phyloP scores from a whole-genome alignment of 768 basidiomycete genomes.

The Pulveroboletus ravenelii region DNA sequence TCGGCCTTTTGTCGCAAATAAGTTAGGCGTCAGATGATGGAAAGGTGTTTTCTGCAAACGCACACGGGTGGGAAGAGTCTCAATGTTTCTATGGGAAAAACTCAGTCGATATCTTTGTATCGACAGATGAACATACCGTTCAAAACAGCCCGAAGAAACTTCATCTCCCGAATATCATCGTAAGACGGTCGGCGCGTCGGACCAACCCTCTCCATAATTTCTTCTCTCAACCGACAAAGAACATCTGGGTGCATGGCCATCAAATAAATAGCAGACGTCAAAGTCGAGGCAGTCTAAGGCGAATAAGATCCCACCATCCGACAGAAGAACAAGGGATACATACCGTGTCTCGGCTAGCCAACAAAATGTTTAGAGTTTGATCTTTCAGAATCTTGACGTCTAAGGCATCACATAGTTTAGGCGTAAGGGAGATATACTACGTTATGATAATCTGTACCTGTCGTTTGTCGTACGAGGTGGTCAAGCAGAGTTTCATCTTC shows the following conservation, averaged over 20 bases:
- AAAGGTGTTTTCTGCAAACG: not conserved
- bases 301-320: not conserved
- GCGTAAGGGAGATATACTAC: not conserved
- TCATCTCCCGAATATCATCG: conserved; percentile 41
- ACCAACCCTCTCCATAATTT: conserved; percentile 39
- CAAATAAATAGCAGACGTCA: conserved; percentile 44
- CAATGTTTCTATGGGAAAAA: conserved; percentile 24
- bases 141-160: conserved; percentile 40
- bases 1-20: conserved; percentile 22
- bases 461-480: conserved; percentile 35
- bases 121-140: conserved; percentile 31
- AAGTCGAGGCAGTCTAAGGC: conserved; percentile 37
- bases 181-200: conserved; percentile 33
- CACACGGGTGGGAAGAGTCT: conserved; percentile 33
- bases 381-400: conserved; percentile 36
- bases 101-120: not conserved
- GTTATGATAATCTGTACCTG: conserved; percentile 23
- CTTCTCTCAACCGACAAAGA: conserved; percentile 37
- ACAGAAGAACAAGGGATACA: not conserved
- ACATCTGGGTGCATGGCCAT: conserved; percentile 43
- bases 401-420: conserved; percentile 1
- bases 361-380: conserved; percentile 39
- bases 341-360: conserved; percentile 44
- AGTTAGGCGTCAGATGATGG: not conserved
- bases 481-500: conserved; percentile 41